Evolutionary conservation across 148 eudicot genomes (phyloP).

Genomic region (Talinum fruticosum): DNA sequence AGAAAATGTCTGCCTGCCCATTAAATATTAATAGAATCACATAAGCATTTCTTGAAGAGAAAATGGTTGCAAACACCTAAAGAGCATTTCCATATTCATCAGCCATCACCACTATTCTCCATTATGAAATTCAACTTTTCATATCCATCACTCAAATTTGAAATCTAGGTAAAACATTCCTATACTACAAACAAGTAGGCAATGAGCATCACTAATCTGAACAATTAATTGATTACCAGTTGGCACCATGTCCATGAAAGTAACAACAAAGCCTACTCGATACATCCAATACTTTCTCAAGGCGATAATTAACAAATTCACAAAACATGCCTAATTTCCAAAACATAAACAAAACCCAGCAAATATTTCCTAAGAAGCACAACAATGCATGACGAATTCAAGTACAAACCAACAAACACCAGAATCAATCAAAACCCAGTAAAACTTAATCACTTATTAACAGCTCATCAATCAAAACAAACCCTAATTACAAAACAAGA

Average conservation of each 20-base stretch:
- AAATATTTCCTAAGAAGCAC: background rate
- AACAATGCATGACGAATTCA: background rate
- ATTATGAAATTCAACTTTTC: background rate
- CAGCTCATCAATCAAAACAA: background rate
- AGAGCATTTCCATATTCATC: background rate
- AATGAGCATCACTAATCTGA: background rate
- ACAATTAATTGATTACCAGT: too few species aligned
- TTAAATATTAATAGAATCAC: background rate
- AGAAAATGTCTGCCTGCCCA: background rate
- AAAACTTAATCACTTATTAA: background rate
- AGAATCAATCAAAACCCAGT: background rate
- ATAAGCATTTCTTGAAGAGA: background rate
- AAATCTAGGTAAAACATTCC: background rate
- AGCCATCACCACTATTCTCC: background rate
- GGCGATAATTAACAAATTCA: background rate
- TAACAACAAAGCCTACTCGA: background rate
- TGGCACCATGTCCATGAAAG: too few species aligned
- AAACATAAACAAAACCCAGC: background rate
- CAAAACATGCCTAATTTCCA: background rate
- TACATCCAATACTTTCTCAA: background rate
- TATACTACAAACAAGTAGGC: background rate
- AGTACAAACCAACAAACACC: background rate
- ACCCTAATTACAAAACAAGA: background rate
- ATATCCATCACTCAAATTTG: constrained; percentile 4
- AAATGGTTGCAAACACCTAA: background rate